A percentile compares a stretch with the other conserved stretches of the same genome.
These are phyloP conservation scores for Schizopora paradoxa DNA, from an alignment of 1,284 basidiomycete species.

Conservation along the genomic window DNA sequence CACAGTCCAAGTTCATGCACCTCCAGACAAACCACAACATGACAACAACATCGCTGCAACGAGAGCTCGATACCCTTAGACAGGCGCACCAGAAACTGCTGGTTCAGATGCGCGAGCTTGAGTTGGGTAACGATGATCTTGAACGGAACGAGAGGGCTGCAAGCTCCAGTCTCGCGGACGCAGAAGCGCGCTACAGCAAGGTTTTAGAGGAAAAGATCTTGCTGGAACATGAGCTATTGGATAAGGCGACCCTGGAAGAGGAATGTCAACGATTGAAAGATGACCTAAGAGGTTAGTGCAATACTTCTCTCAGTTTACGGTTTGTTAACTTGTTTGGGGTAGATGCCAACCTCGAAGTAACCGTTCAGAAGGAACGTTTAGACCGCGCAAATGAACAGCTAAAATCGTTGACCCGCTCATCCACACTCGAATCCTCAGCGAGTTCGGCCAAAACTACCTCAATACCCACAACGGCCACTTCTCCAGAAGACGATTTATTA, in stretches of 20 bases:
- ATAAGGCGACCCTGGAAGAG: slow-evolving; percentile 87
- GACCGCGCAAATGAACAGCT: slow-evolving; percentile 32
- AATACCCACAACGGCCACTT: no score
- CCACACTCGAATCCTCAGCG: slow-evolving; percentile 24
- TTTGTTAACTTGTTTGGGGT: no score
- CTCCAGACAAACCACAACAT: slow-evolving; percentile 88
- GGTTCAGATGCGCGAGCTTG: slow-evolving; percentile 80
- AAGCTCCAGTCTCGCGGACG: slow-evolving; percentile 84
- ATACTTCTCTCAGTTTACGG: slow-evolving; percentile 19
- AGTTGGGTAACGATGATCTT: slow-evolving; percentile 95
- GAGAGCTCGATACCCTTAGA: slow-evolving; percentile 80
- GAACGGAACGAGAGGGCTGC: slow-evolving; percentile 91
- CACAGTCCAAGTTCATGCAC: slow-evolving; percentile 79
- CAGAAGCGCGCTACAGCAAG: slow-evolving; percentile 87
- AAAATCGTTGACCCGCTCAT: slow-evolving; percentile 23
- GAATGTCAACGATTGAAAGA: slow-evolving; percentile 90
- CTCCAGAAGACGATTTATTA: slow-evolving; percentile 29
- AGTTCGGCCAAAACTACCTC: slow-evolving; percentile 25
- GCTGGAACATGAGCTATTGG: slow-evolving; percentile 93
- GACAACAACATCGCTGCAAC: slow-evolving; percentile 79
- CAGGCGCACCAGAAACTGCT: slow-evolving; percentile 78
- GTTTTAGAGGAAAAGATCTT: slow-evolving; percentile 96
- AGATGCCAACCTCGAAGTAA: slow-evolving; percentile 85
- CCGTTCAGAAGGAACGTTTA: slow-evolving; percentile 76
- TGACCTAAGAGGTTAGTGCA: slow-evolving; percentile 77